Conservation (phyloP, 352 stramenopile genomes). For the Halophytophthora batemanensis region DNA sequence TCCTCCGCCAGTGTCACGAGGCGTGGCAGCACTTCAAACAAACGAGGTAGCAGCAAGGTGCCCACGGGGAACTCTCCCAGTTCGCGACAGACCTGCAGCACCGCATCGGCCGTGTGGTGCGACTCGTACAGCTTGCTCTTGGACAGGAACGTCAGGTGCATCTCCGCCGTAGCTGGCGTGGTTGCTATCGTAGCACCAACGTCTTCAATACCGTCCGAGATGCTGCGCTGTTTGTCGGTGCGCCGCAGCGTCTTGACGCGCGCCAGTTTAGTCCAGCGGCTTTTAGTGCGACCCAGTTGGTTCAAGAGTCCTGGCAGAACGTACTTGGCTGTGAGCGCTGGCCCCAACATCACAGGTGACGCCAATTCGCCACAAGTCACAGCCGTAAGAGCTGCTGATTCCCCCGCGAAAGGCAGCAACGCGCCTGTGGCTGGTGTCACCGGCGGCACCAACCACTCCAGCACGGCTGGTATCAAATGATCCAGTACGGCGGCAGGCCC, state of each 20-base stretch:
- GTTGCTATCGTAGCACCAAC: too few species aligned
- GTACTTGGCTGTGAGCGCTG: constrained; percentile 60
- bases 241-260: constrained; percentile 34
- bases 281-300: constrained; percentile 47
- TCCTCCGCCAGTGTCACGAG: constrained; percentile 56
- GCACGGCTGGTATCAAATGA: constrained; percentile 54
- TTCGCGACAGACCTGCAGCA: constrained; percentile 64
- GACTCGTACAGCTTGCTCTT: constrained; percentile 61
- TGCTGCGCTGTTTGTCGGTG: constrained; percentile 24
- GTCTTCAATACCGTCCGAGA: constrained; percentile 20
- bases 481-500: constrained; percentile 41
- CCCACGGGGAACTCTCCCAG: constrained; percentile 45
- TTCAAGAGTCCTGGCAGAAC: constrained; percentile 52
- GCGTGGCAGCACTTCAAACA: constrained; percentile 58
- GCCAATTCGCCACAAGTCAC: constrained; percentile 50
- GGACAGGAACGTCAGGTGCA: constrained; percentile 63
- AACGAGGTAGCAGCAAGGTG: constrained; percentile 44
- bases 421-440: constrained; percentile 5
- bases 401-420: constrained; percentile 34
- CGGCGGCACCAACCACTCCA: constrained; percentile 61
- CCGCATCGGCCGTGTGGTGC: constrained; percentile 62
- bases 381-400: constrained; percentile 40
- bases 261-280: constrained; percentile 55
- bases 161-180: constrained; percentile 24
- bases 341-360: constrained; percentile 46